Evolutionary conservation across 768 basidiomycete species (phyloP).

Genomic region (Phaeotremella skinneri): DNA sequence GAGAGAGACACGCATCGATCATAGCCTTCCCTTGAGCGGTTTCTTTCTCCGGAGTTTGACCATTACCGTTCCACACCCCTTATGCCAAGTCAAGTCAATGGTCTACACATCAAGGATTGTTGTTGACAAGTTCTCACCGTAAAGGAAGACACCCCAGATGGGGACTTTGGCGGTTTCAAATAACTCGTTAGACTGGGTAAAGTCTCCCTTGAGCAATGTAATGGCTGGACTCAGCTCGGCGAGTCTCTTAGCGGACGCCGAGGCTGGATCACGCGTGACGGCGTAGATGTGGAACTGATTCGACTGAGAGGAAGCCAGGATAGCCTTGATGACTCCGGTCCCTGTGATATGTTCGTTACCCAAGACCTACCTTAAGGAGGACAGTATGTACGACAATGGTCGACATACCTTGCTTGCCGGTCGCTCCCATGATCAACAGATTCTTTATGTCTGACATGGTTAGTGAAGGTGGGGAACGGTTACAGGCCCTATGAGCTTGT

Average conservation of each 20-base stretch:
- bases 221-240: neutral
- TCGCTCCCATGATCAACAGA: slow-evolving; percentile 1
- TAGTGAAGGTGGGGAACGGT: too few species aligned
- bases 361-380: neutral
- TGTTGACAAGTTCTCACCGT: neutral
- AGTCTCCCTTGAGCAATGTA: slow-evolving; percentile 13
- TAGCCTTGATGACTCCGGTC: neutral
- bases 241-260: neutral
- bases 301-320: neutral
- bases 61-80: neutral
- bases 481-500: too few species aligned
- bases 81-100: neutral
- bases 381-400: neutral
- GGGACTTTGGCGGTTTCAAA: slow-evolving; percentile 5
- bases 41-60: slow-evolving; percentile 1
- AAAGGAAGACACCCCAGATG: slow-evolving; percentile 17
- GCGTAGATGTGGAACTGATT: slow-evolving; percentile 5
- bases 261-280: slow-evolving; percentile 11
- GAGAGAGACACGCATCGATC: slow-evolving; percentile 7
- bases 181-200: neutral
- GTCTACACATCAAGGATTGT: neutral
- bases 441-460: slow-evolving; percentile 2
- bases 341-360: neutral
- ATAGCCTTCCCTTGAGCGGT: slow-evolving; percentile 7
- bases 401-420: slow-evolving; percentile 4